Conservation (phyloP, 108 stramenopile genomes). For the Fistulifera pelliculosa region DNA sequence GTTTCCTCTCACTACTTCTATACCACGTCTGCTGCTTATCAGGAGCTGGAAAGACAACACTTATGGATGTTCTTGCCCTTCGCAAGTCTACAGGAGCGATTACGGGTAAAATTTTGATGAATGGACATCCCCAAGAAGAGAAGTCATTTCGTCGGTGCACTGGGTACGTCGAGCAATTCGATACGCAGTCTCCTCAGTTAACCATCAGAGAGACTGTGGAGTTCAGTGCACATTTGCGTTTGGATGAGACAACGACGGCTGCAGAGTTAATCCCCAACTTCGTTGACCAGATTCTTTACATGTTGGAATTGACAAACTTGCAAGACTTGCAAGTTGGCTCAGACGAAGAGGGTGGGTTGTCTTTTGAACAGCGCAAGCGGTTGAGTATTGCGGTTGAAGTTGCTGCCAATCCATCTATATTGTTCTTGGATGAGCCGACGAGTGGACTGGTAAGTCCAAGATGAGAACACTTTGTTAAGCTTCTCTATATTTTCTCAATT, state of each 20-base stretch:
- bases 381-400: slow-evolving; percentile 69
- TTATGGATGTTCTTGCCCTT: slow-evolving; percentile 49
- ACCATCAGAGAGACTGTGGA: slow-evolving; percentile 81
- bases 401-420: slow-evolving; percentile 45
- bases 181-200: slow-evolving; percentile 60
- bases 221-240: slow-evolving; percentile 77
- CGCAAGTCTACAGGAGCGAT: slow-evolving; percentile 75
- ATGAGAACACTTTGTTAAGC: neutral
- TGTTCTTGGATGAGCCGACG: slow-evolving; percentile 76
- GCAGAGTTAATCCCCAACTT: slow-evolving; percentile 38
- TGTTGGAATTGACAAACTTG: slow-evolving; percentile 73
- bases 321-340: slow-evolving; percentile 58
- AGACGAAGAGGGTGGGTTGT: slow-evolving; percentile 49
- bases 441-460: slow-evolving; percentile 27
- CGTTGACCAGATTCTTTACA: slow-evolving; percentile 59
- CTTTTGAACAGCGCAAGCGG: slow-evolving; percentile 68
- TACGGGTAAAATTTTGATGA: slow-evolving; percentile 68
- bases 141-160: slow-evolving; percentile 50
- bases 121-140: slow-evolving; percentile 68
- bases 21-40: too few relatives aligned
- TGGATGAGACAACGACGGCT: slow-evolving; percentile 36
- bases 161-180: slow-evolving; percentile 89
- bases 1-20: slow-evolving; percentile 2
- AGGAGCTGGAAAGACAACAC: slow-evolving; percentile 39
- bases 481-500: neutral